phyloP scores from a whole-genome alignment of 345 rosid species.

The Melaleuca alternifolia region DNA sequence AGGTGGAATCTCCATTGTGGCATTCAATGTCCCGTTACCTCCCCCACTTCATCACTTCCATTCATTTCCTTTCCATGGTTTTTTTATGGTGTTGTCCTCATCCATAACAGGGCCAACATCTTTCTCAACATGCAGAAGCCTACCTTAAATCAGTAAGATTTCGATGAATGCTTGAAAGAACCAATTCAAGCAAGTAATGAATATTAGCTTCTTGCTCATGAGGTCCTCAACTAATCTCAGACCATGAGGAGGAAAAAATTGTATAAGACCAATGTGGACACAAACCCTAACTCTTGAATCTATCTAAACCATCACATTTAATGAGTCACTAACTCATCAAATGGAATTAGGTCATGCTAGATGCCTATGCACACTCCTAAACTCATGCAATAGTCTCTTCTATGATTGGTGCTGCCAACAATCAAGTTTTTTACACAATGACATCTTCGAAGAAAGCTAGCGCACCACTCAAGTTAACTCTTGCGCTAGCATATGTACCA shows the following conservation, averaged over 20 bases:
- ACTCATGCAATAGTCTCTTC: neutral
- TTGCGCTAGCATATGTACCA: too few relatives aligned
- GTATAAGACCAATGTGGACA: neutral
- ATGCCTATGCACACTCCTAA: neutral
- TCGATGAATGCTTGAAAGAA: too few relatives aligned
- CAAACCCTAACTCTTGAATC: neutral
- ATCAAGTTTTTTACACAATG: neutral
- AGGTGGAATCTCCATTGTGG: neutral
- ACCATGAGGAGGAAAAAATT: neutral
- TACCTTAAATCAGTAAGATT: neutral
- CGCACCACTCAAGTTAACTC: neutral
- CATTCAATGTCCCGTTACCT: neutral
- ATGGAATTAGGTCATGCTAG: neutral
- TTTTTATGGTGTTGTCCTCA: neutral
- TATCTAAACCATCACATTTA: neutral
- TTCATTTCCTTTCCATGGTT: neutral
- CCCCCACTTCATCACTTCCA: neutral
- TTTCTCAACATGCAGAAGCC: neutral
- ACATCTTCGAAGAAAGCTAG: neutral
- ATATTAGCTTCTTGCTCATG: rapidly evolving
- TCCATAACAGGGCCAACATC: neutral
- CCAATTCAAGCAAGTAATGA: too few relatives aligned
- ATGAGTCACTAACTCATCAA: neutral
- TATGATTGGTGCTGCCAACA: neutral
- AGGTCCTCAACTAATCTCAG: neutral